Evolutionary conservation across 2,329 filamentous ascomycete species (phyloP).

Genomic region (Myriosclerotinia duriaeana): DNA sequence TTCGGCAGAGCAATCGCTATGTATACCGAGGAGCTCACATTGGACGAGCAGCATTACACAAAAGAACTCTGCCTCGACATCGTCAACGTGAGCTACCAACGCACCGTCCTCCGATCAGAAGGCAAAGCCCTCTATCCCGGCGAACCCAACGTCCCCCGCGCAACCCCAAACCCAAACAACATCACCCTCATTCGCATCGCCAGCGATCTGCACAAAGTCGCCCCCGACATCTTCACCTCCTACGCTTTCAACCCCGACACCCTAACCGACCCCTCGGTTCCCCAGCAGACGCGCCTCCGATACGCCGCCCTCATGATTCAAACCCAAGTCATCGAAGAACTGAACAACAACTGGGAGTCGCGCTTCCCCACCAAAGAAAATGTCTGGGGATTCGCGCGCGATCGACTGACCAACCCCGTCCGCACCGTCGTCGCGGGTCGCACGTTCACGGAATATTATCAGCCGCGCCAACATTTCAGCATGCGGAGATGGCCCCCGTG

Average conservation of each 20-base stretch:
- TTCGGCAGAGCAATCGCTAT: conserved; percentile 32
- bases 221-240: conserved; percentile 32
- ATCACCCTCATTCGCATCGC: conserved; percentile 28
- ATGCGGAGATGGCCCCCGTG: conserved; percentile 32
- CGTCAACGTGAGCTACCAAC: conserved; percentile 1
- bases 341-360: conserved; percentile 37
- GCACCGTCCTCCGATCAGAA: conserved; percentile 2
- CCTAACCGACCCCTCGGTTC: conserved; percentile 10
- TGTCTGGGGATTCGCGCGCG: conserved; percentile 36
- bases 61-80: background rate
- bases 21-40: conserved; percentile 11
- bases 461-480: conserved; percentile 29
- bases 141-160: background rate
- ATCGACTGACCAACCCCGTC: conserved; percentile 15
- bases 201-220: conserved; percentile 28
- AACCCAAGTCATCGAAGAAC: conserved; percentile 36
- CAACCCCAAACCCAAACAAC: conserved; percentile 8
- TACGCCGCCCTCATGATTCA: conserved; percentile 7
- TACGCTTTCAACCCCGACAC: conserved; percentile 10
- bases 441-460: background rate
- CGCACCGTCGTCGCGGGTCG: background rate
- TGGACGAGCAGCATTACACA: background rate
- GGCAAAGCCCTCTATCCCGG: conserved; percentile 2
- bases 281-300: background rate
- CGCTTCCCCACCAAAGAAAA: conserved; percentile 35